Evolutionary conservation across 176 grass and related monocot genomes (phyloP).

Genomic region (Poa pratensis): DNA sequence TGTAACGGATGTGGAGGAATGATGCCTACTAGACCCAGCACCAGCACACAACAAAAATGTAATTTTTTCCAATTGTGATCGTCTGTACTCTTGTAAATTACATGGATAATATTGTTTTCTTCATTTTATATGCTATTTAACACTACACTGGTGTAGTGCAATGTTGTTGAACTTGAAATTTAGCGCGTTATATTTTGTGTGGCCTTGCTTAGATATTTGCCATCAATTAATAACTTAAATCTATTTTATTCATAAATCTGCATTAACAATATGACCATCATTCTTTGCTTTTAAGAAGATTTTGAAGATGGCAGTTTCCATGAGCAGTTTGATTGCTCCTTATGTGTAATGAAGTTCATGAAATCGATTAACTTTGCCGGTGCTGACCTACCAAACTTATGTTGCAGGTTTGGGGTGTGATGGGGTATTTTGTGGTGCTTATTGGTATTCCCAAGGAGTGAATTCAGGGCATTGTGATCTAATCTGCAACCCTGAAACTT

Average conservation of each 20-base stretch:
- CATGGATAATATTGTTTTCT: not conserved
- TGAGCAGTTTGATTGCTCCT: not conserved
- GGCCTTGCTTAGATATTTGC: conserved; percentile 8
- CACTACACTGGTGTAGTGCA: not conserved
- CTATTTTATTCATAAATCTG: conserved; percentile 17
- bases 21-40: conserved; percentile 80
- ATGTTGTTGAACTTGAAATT: conserved; percentile 17
- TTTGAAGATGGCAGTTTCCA: not conserved
- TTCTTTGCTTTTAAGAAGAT: not conserved
- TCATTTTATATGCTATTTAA: conserved; percentile 24
- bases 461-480: conserved; percentile 70
- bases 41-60: conserved; percentile 77
- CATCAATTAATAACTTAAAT: conserved; percentile 11
- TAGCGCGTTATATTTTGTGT: conserved; percentile 12
- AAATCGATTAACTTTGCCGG: conserved; percentile 14
- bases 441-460: conserved; percentile 82
- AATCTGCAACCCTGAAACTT: conserved; percentile 76
- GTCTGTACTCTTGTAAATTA: conserved; percentile 6
- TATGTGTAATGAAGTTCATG: conserved; percentile 1
- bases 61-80: conserved; percentile 37
- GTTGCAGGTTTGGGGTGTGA: conserved; percentile 80
- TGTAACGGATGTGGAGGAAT: conserved; percentile 73
- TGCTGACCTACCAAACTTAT: conserved; percentile 30
- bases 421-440: conserved; percentile 77
- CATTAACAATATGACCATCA: not conserved